phyloP scores from a whole-genome alignment of 2,329 filamentous ascomycete genomes.

The Cyclaneusma minus region DNA sequence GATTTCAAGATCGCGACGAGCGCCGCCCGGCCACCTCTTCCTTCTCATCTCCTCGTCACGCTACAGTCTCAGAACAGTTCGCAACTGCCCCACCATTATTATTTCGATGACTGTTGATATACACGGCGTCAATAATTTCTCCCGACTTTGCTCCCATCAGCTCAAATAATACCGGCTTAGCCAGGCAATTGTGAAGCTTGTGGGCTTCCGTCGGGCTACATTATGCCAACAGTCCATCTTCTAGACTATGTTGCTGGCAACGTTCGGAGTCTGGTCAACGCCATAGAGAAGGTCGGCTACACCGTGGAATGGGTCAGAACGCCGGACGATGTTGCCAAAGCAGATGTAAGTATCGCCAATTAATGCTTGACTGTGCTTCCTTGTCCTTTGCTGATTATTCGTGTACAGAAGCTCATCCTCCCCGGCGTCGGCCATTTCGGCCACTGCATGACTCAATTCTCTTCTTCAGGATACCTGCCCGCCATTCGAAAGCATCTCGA shows the following conservation, averaged over 20 bases:
- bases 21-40: too few species aligned
- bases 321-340: constrained; percentile 69
- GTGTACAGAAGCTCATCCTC: constrained; percentile 71
- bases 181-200: too few species aligned
- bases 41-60: too few species aligned
- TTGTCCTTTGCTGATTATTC: too few species aligned
- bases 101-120: too few species aligned
- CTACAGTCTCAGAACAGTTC: too few species aligned
- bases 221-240: constrained; percentile 64
- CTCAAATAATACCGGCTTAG: too few species aligned
- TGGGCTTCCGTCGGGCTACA: too few species aligned
- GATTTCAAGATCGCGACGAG: too few species aligned
- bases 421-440: constrained; percentile 97
- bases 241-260: constrained; percentile 91
- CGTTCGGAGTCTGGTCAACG: constrained; percentile 88
- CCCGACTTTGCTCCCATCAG: too few species aligned
- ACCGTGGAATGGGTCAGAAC: constrained; percentile 81
- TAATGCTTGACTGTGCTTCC: neutral
- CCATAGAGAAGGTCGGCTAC: constrained; percentile 90
- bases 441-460: constrained; percentile 78
- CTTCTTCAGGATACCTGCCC: constrained; percentile 67
- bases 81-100: too few species aligned
- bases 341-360: constrained; percentile 51
- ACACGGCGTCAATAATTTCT: too few species aligned
- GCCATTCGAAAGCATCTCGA: constrained; percentile 72